A percentile compares a stretch with the other conserved stretches of the same genome.
Conservation (phyloP, 768 basidiomycete species). For the Pleurotus eryngii region DNA sequence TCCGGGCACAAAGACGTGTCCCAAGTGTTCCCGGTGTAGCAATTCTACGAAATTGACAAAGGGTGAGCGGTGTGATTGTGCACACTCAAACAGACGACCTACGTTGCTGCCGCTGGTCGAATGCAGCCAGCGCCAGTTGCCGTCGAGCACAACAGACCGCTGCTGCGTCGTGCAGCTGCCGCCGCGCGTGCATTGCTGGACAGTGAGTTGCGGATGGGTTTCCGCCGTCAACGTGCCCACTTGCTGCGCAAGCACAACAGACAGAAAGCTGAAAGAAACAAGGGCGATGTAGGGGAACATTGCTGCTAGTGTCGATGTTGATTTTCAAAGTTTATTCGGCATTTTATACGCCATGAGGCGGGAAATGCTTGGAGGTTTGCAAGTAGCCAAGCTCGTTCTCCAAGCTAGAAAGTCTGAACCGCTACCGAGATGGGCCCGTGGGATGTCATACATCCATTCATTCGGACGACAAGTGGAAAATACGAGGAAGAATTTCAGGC, state of each 20-base stretch:
- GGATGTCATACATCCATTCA: neutral
- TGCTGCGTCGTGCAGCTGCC: conserved; percentile 23
- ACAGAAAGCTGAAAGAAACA: conserved; percentile 11
- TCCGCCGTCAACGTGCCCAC: conserved; percentile 34
- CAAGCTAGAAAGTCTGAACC: neutral
- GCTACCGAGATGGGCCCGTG: neutral
- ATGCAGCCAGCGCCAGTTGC: conserved; percentile 38
- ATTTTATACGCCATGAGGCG: neutral
- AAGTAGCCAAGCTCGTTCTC: neutral
- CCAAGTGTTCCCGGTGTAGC: conserved; percentile 41
- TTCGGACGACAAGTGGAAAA: neutral
- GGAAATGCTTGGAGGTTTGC: neutral
- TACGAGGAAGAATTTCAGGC: neutral
- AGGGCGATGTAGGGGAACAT: conserved; percentile 20
- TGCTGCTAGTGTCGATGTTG: neutral
- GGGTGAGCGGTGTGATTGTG: neutral
- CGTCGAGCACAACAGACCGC: conserved; percentile 28
- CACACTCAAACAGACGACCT: neutral
- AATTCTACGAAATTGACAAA: conserved; percentile 1
- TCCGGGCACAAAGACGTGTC: conserved; percentile 34
- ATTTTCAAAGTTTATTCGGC: neutral
- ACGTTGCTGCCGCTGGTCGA: conserved; percentile 19
- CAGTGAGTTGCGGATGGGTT: conserved; percentile 30
- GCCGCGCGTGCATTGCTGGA: conserved; percentile 26
- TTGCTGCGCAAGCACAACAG: conserved; percentile 33